Evolutionary conservation across 352 stramenopile genomes (phyloP).

Genomic region (Bremia lactucae): DNA sequence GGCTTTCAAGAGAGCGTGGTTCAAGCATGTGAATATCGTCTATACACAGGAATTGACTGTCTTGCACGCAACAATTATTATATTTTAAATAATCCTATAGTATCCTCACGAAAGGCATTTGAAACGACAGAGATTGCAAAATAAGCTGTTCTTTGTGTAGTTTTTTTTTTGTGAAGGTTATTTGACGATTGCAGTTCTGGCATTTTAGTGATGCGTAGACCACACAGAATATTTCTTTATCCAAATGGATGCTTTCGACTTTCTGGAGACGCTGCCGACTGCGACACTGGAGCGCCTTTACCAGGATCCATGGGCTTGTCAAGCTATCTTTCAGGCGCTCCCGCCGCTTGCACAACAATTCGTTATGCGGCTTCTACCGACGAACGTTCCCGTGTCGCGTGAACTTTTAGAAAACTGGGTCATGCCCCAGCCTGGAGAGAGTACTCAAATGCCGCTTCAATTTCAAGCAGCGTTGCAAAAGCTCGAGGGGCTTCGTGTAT

Average conservation of each 20-base stretch:
- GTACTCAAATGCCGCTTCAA: slow-evolving; percentile 31
- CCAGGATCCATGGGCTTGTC: slow-evolving; percentile 80
- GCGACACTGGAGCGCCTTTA: slow-evolving; percentile 71
- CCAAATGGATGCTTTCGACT: slow-evolving; percentile 83
- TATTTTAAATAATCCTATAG: too few species aligned
- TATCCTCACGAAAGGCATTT: too few species aligned
- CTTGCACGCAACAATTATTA: too few species aligned
- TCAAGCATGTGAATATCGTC: too few species aligned
- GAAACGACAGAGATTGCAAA: too few species aligned
- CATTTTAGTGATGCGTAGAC: not conserved
- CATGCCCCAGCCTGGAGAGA: slow-evolving; percentile 25
- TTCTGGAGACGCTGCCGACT: slow-evolving; percentile 70
- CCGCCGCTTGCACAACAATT: slow-evolving; percentile 83
- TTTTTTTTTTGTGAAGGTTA: too few species aligned
- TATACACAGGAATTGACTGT: too few species aligned
- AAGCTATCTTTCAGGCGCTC: slow-evolving; percentile 83
- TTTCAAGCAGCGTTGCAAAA: slow-evolving; percentile 47
- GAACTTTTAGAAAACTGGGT: slow-evolving; percentile 62
- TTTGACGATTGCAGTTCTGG: too few species aligned
- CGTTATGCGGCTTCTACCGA: slow-evolving; percentile 79
- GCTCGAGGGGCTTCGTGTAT: slow-evolving; percentile 47
- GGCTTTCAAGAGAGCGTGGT: too few species aligned
- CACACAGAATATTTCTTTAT: not conserved
- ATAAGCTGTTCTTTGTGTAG: too few species aligned
- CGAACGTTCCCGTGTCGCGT: slow-evolving; percentile 33